Evolutionary conservation across 2,329 filamentous ascomycete species (phyloP).

Genomic region (Gnomoniopsis smithogilvyi): DNA sequence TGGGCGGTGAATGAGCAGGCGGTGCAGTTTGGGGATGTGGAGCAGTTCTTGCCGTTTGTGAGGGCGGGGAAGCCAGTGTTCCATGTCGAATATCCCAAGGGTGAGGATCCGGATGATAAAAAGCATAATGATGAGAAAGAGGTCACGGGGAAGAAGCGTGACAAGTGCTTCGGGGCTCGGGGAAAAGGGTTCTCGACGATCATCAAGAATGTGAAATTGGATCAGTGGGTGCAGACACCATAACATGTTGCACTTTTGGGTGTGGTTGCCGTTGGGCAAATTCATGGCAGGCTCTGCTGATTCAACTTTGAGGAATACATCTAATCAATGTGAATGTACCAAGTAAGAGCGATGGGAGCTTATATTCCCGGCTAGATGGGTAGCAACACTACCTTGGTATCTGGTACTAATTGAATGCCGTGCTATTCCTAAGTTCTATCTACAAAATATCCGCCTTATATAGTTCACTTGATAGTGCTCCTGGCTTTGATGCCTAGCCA

Average conservation of each 20-base stretch:
- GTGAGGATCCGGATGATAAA: constrained; percentile 19
- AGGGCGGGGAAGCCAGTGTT: constrained; percentile 54
- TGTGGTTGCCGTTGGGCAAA: too few relatives aligned
- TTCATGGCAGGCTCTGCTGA: too few relatives aligned
- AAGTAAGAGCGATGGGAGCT: too few relatives aligned
- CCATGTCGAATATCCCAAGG: constrained; percentile 58
- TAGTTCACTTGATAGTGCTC: too few relatives aligned
- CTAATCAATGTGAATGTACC: too few relatives aligned
- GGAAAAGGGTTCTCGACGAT: constrained; percentile 18
- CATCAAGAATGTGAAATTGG: constrained; percentile 16
- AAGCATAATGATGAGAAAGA: constrained; percentile 31
- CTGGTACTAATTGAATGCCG: background rate
- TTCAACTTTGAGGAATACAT: too few relatives aligned
- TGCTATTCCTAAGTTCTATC: background rate
- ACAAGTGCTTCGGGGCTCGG: constrained; percentile 20
- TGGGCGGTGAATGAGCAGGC: constrained; percentile 60
- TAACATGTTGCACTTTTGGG: background rate
- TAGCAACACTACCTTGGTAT: background rate
- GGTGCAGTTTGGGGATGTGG: constrained; percentile 49
- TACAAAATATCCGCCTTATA: background rate
- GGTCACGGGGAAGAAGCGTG: constrained; percentile 30
- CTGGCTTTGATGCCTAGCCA: too few relatives aligned
- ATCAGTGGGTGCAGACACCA: constrained; percentile 16
- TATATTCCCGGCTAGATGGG: too few relatives aligned
- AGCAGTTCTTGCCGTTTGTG: constrained; percentile 45